phyloP scores from a whole-genome alignment of 2,329 filamentous ascomycete species.

The Lithohypha guttulata region DNA sequence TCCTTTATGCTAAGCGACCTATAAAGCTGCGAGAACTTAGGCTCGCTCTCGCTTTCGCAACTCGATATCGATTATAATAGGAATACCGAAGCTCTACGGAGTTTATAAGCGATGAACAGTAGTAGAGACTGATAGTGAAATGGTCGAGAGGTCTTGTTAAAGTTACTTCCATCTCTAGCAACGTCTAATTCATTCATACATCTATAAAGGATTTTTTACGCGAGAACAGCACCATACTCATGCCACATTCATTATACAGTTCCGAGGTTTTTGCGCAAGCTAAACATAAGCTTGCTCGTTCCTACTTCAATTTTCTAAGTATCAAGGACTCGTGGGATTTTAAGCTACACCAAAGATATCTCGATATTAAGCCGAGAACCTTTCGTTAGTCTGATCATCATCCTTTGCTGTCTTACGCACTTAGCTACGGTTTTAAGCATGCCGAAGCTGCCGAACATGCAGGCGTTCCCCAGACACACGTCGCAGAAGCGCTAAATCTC shows the following conservation, averaged over 20 bases:
- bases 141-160: neutral
- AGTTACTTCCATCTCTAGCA: neutral
- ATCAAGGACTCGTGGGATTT: neutral
- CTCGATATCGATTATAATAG: neutral
- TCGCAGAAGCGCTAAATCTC: neutral
- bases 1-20: neutral
- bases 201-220: neutral
- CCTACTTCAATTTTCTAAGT: neutral
- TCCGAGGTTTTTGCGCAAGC: neutral
- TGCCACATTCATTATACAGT: neutral
- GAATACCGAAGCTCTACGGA: neutral
- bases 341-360: neutral
- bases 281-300: neutral
- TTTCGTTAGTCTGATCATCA: neutral
- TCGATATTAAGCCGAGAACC: too few relatives aligned
- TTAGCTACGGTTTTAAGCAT: neutral
- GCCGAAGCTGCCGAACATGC: constrained; percentile 2
- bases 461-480: neutral
- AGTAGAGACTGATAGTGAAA: neutral
- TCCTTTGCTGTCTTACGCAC: neutral
- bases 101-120: neutral
- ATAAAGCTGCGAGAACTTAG: neutral
- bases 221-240: neutral
- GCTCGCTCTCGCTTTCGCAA: neutral
- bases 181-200: constrained; percentile 1